Percentiles rank a stretch among this genome's conserved stretches.
Conservation (phyloP, 2,329 filamentous ascomycete genomes). For the Pestalotiopsis sp. region DNA sequence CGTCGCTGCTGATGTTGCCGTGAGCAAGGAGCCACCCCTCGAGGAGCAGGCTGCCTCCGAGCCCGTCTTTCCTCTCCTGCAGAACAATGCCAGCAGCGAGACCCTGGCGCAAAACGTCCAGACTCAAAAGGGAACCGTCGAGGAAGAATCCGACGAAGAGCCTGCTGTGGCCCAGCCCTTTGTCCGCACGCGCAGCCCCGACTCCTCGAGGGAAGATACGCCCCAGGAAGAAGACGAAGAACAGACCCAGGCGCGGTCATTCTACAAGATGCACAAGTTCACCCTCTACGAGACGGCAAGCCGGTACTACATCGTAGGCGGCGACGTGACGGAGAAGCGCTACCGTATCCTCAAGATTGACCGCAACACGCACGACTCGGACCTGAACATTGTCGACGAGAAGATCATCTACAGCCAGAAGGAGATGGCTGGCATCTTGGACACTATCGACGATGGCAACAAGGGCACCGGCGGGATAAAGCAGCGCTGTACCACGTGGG, state of each 20-base stretch:
- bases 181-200: conserved; percentile 56
- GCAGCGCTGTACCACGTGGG: conserved; percentile 89
- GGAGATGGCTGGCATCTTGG: conserved; percentile 91
- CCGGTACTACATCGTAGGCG: conserved; percentile 91
- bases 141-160: conserved; percentile 62
- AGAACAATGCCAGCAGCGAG: conserved; percentile 44
- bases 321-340: conserved; percentile 84
- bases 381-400: conserved; percentile 87
- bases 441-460: conserved; percentile 94
- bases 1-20: not conserved
- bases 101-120: conserved; percentile 34
- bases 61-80: conserved; percentile 42
- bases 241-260: conserved; percentile 36
- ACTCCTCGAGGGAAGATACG: conserved; percentile 31
- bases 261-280: conserved; percentile 88
- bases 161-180: conserved; percentile 61
- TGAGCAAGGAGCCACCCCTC: not conserved
- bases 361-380: conserved; percentile 76
- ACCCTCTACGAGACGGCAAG: conserved; percentile 95
- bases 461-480: conserved; percentile 87
- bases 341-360: conserved; percentile 96
- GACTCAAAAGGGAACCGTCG: conserved; percentile 30
- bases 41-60: conserved; percentile 13
- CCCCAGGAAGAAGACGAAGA: conserved; percentile 28
- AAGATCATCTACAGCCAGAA: conserved; percentile 91